Percentiles rank a stretch among this genome's conserved stretches.
phyloP scores from a whole-genome alignment of 306 rosid genomes.

The Dicorynia guianensis region DNA sequence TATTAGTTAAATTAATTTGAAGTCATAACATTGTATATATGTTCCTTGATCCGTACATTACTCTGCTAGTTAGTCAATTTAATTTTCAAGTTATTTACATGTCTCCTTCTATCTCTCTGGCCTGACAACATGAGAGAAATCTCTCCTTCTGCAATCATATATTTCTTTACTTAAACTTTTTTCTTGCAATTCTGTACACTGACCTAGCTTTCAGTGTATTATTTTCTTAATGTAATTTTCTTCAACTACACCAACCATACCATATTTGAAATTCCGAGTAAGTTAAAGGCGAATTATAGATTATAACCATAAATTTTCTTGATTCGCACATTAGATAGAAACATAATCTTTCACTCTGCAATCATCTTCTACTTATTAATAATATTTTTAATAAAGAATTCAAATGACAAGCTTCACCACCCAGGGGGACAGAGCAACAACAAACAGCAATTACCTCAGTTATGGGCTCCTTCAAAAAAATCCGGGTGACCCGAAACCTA shows the following conservation, averaged over 20 bases:
- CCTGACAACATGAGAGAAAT: not conserved
- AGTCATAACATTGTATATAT: not conserved
- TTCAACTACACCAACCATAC: too few relatives aligned
- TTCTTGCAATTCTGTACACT: not conserved
- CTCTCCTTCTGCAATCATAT: constrained; percentile 1
- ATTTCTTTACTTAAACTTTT: not conserved
- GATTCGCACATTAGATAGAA: not conserved
- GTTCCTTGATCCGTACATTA: constrained; percentile 27
- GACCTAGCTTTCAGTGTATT: not conserved
- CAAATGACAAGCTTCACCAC: constrained; percentile 4
- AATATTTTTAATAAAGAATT: not conserved
- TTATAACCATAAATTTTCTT: not conserved
- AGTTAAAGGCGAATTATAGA: too few relatives aligned
- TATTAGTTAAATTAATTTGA: not conserved
- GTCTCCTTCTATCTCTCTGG: constrained; percentile 1
- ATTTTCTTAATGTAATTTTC: too few relatives aligned
- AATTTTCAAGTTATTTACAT: not conserved
- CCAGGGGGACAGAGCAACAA: not conserved
- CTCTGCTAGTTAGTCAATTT: not conserved
- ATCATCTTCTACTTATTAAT: constrained; percentile 16
- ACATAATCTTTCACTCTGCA: constrained; percentile 1
- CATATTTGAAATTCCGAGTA: too few relatives aligned
- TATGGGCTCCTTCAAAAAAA: constrained; percentile 74
- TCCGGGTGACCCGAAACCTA: constrained; percentile 75
- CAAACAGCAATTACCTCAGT: constrained; percentile 65